These are phyloP conservation scores for Pseudogymnoascus sp. DNA, from an alignment of 2,329 filamentous ascomycete species.

Conservation along the genomic window DNA sequence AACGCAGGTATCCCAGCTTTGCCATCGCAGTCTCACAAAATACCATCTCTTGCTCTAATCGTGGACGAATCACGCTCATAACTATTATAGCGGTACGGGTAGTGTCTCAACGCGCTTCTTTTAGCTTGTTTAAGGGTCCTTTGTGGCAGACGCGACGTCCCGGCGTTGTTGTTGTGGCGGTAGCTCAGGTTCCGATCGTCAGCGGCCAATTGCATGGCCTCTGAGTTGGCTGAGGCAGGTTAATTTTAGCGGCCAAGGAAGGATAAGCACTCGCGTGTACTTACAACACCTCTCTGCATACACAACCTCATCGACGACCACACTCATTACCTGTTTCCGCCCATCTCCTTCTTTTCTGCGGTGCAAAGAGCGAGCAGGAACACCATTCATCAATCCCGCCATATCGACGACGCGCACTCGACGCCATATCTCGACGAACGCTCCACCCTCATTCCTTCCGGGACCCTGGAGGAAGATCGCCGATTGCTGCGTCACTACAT, in stretches of 20 bases:
- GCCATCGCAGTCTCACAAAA: not conserved
- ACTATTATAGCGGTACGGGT: not conserved
- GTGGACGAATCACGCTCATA: not conserved
- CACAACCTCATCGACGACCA: constrained; percentile 5
- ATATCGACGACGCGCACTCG: not conserved
- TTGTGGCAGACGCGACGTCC: constrained; percentile 4
- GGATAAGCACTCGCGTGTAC: constrained; percentile 9
- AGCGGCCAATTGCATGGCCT: constrained; percentile 3
- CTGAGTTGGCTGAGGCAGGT: constrained; percentile 3
- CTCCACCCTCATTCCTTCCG: not conserved
- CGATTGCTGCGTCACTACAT: constrained; percentile 1
- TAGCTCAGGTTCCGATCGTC: not conserved
- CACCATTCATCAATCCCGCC: not conserved
- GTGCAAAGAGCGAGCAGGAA: not conserved
- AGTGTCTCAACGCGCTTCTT: constrained; percentile 4
- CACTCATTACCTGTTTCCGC: not conserved
- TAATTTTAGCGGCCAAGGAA: constrained; percentile 7
- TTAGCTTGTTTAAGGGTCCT: not conserved
- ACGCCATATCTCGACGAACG: not conserved
- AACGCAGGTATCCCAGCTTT: not conserved
- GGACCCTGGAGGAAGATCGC: not conserved
- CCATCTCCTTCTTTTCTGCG: not conserved
- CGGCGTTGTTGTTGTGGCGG: constrained; percentile 8
- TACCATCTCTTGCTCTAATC: not conserved
- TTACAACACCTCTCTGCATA: constrained; percentile 6